Evolutionary conservation across 306 rosid species (phyloP).

Genomic region (Vachellia collinsii): DNA sequence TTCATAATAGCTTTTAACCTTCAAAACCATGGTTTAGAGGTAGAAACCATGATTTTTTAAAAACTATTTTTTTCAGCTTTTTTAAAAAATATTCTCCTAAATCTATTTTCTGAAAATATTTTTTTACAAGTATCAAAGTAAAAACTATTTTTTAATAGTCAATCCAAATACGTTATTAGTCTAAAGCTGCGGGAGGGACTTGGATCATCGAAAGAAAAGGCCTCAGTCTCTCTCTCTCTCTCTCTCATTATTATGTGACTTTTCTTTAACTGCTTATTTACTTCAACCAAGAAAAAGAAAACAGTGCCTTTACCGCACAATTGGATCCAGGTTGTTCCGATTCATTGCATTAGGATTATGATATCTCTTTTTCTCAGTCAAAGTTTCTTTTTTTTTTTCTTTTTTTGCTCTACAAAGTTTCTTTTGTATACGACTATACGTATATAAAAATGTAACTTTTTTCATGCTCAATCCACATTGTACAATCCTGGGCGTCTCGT

Average conservation of each 20-base stretch:
- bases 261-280: slow-evolving; percentile 17
- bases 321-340: slow-evolving; percentile 18
- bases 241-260: not conserved
- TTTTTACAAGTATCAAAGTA: too few relatives aligned
- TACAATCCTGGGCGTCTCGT: not conserved
- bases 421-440: not conserved
- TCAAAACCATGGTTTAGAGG: too few relatives aligned
- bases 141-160: too few relatives aligned
- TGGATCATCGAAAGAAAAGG: slow-evolving; percentile 20
- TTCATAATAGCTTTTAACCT: too few relatives aligned
- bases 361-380: not conserved
- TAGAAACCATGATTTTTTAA: too few relatives aligned
- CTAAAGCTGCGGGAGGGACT: slow-evolving; percentile 47
- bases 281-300: not conserved
- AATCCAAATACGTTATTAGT: too few relatives aligned
- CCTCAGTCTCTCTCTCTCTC: not conserved
- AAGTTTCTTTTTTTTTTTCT: slow-evolving; percentile 9
- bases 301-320: not conserved
- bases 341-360: not conserved
- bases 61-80: too few relatives aligned
- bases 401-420: too few relatives aligned
- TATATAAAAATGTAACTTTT: not conserved
- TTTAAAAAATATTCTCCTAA: too few relatives aligned
- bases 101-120: too few relatives aligned
- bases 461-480: not conserved